Conservation (phyloP, 2,329 filamentous ascomycete species). For the Penicillium sp. region DNA sequence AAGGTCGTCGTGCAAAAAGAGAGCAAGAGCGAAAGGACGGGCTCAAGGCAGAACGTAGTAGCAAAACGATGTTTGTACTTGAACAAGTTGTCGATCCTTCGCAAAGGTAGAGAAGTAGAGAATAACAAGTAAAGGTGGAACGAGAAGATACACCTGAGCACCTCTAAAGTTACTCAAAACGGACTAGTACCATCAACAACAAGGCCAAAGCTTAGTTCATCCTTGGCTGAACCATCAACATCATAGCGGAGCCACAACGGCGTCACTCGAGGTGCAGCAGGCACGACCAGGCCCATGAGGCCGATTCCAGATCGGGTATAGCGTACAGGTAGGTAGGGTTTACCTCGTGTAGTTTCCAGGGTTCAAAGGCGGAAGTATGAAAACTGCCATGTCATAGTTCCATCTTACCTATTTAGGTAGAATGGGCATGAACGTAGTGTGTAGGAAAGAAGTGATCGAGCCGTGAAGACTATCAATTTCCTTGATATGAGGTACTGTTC, state of each 20-base stretch:
- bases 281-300: background rate
- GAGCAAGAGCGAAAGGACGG: background rate
- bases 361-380: background rate
- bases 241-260: background rate
- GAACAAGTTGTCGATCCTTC: background rate
- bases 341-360: background rate
- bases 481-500: slow-evolving; percentile 1
- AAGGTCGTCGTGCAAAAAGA: background rate
- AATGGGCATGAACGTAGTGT: background rate
- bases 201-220: background rate
- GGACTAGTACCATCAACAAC: background rate
- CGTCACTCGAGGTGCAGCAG: background rate
- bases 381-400: background rate
- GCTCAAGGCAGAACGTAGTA: too few species aligned
- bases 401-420: background rate
- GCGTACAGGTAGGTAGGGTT: background rate
- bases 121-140: background rate
- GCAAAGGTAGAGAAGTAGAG: background rate
- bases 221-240: background rate
- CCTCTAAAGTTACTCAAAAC: background rate
- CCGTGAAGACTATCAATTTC: background rate
- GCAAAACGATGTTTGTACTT: background rate
- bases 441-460: background rate
- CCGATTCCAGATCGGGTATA: background rate
- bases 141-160: background rate